Conservation (phyloP, 148 eudicot species). For the Rhododendron kiyosumense region DNA sequence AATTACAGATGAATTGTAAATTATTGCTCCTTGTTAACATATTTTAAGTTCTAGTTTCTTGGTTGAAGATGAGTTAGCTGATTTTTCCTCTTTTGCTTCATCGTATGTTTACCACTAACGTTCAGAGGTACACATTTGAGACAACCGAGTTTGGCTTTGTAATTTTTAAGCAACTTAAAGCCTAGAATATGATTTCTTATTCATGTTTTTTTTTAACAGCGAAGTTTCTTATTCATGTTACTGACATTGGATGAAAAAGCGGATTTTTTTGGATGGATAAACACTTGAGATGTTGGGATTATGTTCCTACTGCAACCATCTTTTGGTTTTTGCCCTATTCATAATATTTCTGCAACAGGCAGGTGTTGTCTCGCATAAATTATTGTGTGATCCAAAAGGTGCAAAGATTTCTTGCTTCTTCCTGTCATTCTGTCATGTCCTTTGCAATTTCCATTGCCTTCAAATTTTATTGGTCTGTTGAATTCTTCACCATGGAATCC, state of each 20-base stretch:
- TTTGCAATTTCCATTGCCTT: not conserved
- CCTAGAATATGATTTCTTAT: not conserved
- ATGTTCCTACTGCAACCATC: not conserved
- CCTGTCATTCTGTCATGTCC: not conserved
- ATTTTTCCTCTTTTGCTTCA: not conserved
- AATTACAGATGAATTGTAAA: conserved; percentile 56
- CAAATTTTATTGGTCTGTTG: not conserved
- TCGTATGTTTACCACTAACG: no score
- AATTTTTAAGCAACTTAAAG: not conserved
- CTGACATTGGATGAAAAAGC: not conserved
- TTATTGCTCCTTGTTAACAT: not conserved
- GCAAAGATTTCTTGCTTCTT: not conserved
- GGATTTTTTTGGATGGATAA: not conserved
- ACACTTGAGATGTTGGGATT: not conserved
- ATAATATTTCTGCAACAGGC: not conserved
- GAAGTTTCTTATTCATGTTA: not conserved
- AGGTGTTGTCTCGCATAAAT: not conserved
- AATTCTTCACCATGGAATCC: not conserved
- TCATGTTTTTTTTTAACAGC: no score
- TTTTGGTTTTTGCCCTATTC: not conserved
- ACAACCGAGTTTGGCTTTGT: not conserved
- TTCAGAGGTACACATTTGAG: not conserved
- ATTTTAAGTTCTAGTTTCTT: not conserved
- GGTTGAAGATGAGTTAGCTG: not conserved
- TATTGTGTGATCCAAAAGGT: not conserved